Base-by-base conservation (phyloP, 169 alveolate species). In the Cryptosporidium meleagridis region DNA sequence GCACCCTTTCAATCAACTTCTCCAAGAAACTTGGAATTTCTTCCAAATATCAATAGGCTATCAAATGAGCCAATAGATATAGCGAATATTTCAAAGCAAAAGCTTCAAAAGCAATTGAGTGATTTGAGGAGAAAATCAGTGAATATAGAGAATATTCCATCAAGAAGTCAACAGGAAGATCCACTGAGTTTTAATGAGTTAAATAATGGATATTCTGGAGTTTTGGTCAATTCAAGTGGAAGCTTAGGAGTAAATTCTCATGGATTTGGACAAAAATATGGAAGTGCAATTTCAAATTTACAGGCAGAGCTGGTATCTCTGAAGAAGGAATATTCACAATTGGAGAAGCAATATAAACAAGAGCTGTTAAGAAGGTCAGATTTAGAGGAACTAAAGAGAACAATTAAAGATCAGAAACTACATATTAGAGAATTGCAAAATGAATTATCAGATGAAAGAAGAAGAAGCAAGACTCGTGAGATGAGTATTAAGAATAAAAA, bases 1-100 rank as follows among this genome's bases (percentile, higher is more conserved):
- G 89, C 89, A 14, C 89, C 89, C 18, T 80, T 80, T 12, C 89
- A 80, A 29, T 80, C 89, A 3, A 80, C 89, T n/a, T 80, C 89
- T 39, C 89, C 89, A 14, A 61, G 89, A 18, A 80, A 80, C 33
- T 80, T 80, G 80, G 89, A 80, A 41, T 80, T 80, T 80, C 89
- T 80, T 23, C 89, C 89, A 29, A 80, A 23, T 48, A 62, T 80
- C 7, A 61, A 37, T 48, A 80, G 45, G 45, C 70, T 62, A 41
- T 37, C 55, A 9, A 65, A 65, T 23, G 73, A 62, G 21, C 53
- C 86, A 33, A 80, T 65, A 21, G 89, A 80, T 39, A 80, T 51
- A 18, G 75, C 62, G 14, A 80, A 65, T 80, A 39, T 80, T 29
- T 48, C 89, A 35, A 59, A 80, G 35, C 44, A 62, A 21, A 80